Evolutionary conservation across 106 monocot genomes (phyloP).

Genomic region (Chionographis japonica): DNA sequence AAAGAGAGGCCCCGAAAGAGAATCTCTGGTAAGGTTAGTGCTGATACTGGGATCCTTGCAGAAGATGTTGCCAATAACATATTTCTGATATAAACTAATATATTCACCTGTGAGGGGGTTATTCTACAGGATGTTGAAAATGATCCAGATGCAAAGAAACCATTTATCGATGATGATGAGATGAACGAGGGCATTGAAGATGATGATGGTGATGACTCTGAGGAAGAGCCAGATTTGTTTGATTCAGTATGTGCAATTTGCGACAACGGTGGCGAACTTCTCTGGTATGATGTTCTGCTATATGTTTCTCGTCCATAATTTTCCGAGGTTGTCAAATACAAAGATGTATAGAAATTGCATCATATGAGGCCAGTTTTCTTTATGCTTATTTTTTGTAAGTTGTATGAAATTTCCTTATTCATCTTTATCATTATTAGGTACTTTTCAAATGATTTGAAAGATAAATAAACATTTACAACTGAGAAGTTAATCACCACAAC

Average conservation of each 20-base stretch:
- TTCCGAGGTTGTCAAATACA: too few relatives aligned
- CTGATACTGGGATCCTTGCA: too few relatives aligned
- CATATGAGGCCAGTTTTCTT: too few relatives aligned
- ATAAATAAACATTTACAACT: too few relatives aligned
- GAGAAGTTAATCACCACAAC: too few relatives aligned
- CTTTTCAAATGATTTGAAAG: too few relatives aligned
- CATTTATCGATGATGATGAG: conserved; percentile 36
- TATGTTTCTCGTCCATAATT: neutral
- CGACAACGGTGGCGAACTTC: conserved; percentile 61
- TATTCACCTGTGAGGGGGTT: neutral
- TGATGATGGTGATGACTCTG: conserved; percentile 19
- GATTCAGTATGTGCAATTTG: conserved; percentile 62
- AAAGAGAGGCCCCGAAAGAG: conserved; percentile 15
- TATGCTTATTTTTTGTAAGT: too few relatives aligned
- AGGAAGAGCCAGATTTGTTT: conserved; percentile 38
- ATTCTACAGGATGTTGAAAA: conserved; percentile 16
- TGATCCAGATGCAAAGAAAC: conserved; percentile 7
- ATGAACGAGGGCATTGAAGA: conserved; percentile 11
- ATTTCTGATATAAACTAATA: neutral
- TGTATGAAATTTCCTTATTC: too few relatives aligned
- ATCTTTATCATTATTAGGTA: too few relatives aligned
- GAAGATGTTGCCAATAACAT: neutral
- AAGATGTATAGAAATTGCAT: too few relatives aligned
- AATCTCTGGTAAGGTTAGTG: conserved; percentile 24
- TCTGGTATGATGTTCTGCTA: conserved; percentile 31